phyloP scores from a whole-genome alignment of 73 alveolate genomes.

The Loxodes magnus region DNA sequence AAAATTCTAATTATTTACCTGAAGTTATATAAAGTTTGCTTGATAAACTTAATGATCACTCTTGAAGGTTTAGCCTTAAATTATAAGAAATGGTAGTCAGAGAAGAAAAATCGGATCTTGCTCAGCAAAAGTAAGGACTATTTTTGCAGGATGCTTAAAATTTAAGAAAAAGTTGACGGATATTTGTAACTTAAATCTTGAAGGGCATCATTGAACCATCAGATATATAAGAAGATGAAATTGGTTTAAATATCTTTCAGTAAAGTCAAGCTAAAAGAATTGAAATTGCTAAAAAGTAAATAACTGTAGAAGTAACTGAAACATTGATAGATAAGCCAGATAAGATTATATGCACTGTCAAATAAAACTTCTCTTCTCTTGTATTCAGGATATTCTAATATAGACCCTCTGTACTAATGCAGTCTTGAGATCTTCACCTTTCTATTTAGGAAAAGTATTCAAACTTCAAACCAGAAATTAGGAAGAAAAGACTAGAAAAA shows the following conservation, averaged over 20 bases:
- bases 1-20: conserved; percentile 98
- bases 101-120: conserved; percentile 98
- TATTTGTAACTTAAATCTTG: conserved; percentile 85
- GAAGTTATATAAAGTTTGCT: conserved; percentile 91
- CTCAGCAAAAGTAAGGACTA: conserved; percentile 89
- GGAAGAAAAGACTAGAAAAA: conserved; percentile 73
- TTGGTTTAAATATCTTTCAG: conserved; percentile 87
- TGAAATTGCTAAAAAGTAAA: conserved; percentile 91
- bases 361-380: conserved; percentile 92
- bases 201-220: conserved; percentile 71
- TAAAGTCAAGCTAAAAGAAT: conserved; percentile 84
- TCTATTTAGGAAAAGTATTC: conserved; percentile 69
- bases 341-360: conserved; percentile 91
- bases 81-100: conserved; percentile 91
- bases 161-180: conserved; percentile 79
- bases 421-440: conserved; percentile 89
- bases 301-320: conserved; percentile 92
- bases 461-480: conserved; percentile 80
- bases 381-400: conserved; percentile 91
- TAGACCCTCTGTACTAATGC: conserved; percentile 99
- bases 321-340: conserved; percentile 93
- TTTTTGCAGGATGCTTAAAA: conserved; percentile 93
- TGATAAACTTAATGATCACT: conserved; percentile 96
- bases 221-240: conserved; percentile 89
- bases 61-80: conserved; percentile 95